phyloP scores from a whole-genome alignment of 495 filamentous ascomycete genomes.

The Daldinia caldariorum region DNA sequence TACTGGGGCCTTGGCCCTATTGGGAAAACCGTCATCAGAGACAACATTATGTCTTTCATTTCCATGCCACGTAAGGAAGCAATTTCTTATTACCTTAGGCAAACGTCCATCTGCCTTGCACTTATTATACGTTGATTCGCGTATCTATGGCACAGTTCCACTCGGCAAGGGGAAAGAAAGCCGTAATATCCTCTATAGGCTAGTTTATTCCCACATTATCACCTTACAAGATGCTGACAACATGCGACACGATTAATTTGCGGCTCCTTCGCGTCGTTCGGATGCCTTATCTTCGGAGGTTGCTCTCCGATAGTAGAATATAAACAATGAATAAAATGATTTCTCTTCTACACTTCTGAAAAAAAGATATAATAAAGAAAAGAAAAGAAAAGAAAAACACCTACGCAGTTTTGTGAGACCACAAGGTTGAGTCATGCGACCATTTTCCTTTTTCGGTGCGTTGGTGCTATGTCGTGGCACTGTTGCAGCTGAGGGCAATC shows the following conservation, averaged over 20 bases:
- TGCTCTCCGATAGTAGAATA: background rate
- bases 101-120: background rate
- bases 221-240: background rate
- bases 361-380: too few species aligned
- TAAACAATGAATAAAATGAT: background rate
- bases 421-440: conserved; percentile 24
- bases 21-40: too few species aligned
- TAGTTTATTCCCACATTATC: conserved; percentile 5
- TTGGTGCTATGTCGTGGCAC: conserved; percentile 18
- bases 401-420: background rate
- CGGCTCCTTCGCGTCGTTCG: background rate
- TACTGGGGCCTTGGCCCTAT: too few species aligned
- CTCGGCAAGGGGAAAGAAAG: background rate
- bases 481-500: conserved; percentile 11
- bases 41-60: conserved; percentile 11
- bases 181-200: background rate
- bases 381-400: background rate
- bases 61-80: background rate
- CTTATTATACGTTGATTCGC: conserved; percentile 6
- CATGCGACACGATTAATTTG: background rate
- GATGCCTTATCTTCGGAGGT: background rate
- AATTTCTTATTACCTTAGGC: background rate
- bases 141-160: background rate
- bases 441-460: conserved; percentile 31
- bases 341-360: background rate